A percentile compares a stretch with the other conserved stretches of the same genome.
Conservation (phyloP, 1,139 yeast genomes). For the Lodderomyces orthopsilosis region DNA sequence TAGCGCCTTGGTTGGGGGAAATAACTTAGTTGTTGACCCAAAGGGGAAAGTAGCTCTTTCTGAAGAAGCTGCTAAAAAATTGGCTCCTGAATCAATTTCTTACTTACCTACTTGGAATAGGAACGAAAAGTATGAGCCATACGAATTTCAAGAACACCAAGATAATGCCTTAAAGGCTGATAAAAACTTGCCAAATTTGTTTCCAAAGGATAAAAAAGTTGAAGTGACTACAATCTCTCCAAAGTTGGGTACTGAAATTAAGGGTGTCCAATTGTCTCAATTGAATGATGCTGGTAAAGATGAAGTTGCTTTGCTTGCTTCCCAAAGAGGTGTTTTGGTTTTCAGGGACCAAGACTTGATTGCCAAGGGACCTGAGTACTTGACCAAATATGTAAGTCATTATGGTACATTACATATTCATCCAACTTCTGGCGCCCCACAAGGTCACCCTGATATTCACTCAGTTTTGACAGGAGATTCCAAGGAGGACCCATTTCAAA, state of each 20-base stretch:
- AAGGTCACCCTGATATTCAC: constrained; percentile 57
- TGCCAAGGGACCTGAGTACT: constrained; percentile 52
- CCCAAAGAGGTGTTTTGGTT: constrained; percentile 66
- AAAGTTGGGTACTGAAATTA: constrained; percentile 62
- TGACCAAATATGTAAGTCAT: constrained; percentile 55
- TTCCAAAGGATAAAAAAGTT: constrained; percentile 33
- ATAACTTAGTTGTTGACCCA: constrained; percentile 15
- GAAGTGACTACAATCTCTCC: constrained; percentile 50
- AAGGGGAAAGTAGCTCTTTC: constrained; percentile 26
- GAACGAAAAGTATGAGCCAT: constrained; percentile 40
- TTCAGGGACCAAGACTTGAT: constrained; percentile 67
- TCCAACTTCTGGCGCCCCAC: constrained; percentile 72
- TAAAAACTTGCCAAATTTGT: constrained; percentile 49
- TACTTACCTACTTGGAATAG: constrained; percentile 54
- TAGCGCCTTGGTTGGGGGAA: constrained; percentile 12
- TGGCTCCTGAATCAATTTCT: constrained; percentile 27
- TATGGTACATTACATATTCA: constrained; percentile 72
- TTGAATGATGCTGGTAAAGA: constrained; percentile 53
- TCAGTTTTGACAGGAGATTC: constrained; percentile 51
- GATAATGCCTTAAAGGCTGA: constrained; percentile 62
- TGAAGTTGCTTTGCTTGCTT: constrained; percentile 63
- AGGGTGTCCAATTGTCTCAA: constrained; percentile 56
- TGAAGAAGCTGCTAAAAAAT: constrained; percentile 11
- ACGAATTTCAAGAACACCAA: constrained; percentile 44
- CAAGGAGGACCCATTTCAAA: constrained; percentile 31